Percentiles rank a stretch among this genome's conserved stretches.
Conservation (phyloP, 176 grass and related monocot genomes). For the Ampelocalamus luodianensis region DNA sequence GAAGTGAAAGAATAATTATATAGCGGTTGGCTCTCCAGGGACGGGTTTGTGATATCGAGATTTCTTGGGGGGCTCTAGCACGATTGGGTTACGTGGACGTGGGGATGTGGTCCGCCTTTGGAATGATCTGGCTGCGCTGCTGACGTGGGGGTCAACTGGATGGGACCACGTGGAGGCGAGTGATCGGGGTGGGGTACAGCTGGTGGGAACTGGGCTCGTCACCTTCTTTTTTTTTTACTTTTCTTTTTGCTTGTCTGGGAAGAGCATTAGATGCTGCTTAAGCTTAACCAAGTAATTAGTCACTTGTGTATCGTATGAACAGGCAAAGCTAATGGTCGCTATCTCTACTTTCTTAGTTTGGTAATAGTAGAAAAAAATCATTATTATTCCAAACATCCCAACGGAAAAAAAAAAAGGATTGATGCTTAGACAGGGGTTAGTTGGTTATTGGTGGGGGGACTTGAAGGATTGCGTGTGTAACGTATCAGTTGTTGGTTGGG, state of each 20-base stretch:
- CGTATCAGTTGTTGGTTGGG: constrained; percentile 4
- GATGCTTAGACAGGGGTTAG: constrained; percentile 20
- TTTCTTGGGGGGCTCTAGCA: neutral
- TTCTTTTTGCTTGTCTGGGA: neutral
- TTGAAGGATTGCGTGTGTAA: neutral
- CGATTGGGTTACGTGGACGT: constrained; percentile 44
- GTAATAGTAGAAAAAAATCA: neutral
- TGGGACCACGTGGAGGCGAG: constrained; percentile 43
- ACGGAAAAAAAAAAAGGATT: neutral
- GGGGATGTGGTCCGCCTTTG: constrained; percentile 42
- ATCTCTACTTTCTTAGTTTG: constrained; percentile 3
- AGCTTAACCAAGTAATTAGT: neutral
- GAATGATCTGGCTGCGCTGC: constrained; percentile 37
- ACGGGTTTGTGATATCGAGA: neutral
- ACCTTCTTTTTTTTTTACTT: neutral
- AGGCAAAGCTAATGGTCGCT: neutral
- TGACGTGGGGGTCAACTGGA: constrained; percentile 35
- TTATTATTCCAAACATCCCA: constrained; percentile 7
- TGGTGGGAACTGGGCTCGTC: constrained; percentile 32
- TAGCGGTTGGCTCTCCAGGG: neutral
- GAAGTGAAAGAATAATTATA: constrained; percentile 22
- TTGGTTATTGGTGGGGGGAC: constrained; percentile 38
- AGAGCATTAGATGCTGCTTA: constrained; percentile 20
- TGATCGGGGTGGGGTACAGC: constrained; percentile 21
- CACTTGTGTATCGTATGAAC: neutral